A percentile compares a stretch with the other conserved stretches of the same genome.
phyloP scores from a whole-genome alignment of 208 protist genomes.

The Acanthamoeba royreba region DNA sequence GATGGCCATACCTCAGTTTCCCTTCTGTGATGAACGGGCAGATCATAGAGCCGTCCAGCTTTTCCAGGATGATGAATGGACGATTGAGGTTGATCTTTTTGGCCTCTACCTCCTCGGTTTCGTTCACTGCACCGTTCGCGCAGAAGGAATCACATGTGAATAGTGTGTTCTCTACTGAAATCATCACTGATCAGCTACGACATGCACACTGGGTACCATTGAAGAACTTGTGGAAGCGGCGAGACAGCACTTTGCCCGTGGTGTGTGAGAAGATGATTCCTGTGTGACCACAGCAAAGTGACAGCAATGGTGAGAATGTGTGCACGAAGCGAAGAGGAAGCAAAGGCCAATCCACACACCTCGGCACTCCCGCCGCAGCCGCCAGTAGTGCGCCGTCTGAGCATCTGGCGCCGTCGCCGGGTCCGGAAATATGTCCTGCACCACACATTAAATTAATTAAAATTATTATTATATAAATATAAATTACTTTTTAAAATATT shows the following conservation, averaged over 20 bases:
- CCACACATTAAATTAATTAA: background rate
- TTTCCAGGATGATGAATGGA: constrained; percentile 35
- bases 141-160: background rate
- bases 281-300: background rate
- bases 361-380: background rate
- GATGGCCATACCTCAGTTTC: too few species aligned
- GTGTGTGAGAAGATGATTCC: constrained; percentile 9
- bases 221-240: constrained; percentile 41
- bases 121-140: background rate
- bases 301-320: background rate
- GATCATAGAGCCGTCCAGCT: constrained; percentile 34
- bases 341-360: background rate
- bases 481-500: background rate
- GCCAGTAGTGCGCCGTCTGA: background rate
- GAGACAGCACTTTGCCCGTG: constrained; percentile 33
- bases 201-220: background rate
- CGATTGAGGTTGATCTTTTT: constrained; percentile 27
- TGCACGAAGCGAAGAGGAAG: background rate
- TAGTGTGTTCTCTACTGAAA: background rate
- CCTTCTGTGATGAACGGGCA: constrained; percentile 14
- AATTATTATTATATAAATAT: background rate
- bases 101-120: constrained; percentile 4
- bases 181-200: background rate
- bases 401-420: background rate
- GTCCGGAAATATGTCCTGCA: background rate